Evolutionary conservation across 352 stramenopile genomes (phyloP).

Genomic region (Pythium oligandrum): DNA sequence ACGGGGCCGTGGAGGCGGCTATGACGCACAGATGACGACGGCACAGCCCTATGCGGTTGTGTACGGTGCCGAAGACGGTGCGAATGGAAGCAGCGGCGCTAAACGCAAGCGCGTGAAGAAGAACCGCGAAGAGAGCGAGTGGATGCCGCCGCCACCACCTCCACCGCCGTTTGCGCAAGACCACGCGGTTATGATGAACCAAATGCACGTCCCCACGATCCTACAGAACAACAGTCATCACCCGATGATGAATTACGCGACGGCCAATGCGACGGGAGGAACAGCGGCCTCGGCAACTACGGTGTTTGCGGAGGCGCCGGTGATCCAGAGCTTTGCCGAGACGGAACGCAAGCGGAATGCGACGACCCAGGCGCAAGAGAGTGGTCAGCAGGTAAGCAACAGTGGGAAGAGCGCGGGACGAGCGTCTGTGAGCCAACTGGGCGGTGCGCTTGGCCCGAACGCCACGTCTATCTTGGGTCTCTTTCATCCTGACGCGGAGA

Average conservation of each 20-base stretch:
- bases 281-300: constrained; percentile 10
- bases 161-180: constrained; percentile 3
- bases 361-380: background rate
- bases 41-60: constrained; percentile 37
- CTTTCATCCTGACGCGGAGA: no score
- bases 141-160: constrained; percentile 10
- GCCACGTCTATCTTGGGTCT: no score
- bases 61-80: constrained; percentile 14
- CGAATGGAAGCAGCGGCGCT: constrained; percentile 4
- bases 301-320: constrained; percentile 53
- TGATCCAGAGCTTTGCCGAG: constrained; percentile 63
- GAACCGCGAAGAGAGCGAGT: constrained; percentile 23
- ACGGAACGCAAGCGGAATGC: constrained; percentile 25
- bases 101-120: constrained; percentile 59
- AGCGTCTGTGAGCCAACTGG: constrained; percentile 4
- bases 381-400: no score
- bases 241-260: no score
- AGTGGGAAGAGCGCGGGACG: background rate
- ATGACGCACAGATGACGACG: constrained; percentile 37
- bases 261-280: background rate
- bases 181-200: constrained; percentile 3
- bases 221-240: constrained; percentile 5
- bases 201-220: constrained; percentile 15
- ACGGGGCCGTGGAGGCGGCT: background rate
- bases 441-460: no score